Evolutionary conservation across 2,329 filamentous ascomycete species (phyloP), one percentile per base, ranked within the genome.

Genomic region (Alternaria gaisen): DNA sequence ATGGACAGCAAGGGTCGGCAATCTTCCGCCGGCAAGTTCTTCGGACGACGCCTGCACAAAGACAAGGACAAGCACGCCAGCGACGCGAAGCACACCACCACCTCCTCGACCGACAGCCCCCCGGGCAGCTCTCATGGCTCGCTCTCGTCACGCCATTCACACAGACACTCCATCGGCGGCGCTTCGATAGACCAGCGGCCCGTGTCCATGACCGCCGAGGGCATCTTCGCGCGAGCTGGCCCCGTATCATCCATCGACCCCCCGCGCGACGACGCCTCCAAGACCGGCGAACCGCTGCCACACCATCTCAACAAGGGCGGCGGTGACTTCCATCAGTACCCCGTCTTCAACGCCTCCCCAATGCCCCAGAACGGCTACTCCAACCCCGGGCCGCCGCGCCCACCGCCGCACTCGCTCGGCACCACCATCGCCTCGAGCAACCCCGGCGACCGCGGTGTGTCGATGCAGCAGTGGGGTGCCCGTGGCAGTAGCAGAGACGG

Each of bases 161-260:
- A 89, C 71, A 68, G 72, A 41, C 71, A 75, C 62, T 71, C 69
- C 24, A 71, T 65, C 64, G 77, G 75, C 26, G 71, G 75, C 40
- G 84, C 90, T 67, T 94, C 91, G 14, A 80, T 92, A 72, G 92
- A 94, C 22, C 58, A 60, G 72, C 83, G 87, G 62, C 86, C 88
- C 50, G 81, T 84, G 65, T 87, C 88, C 48, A 84, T 88, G 70
- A 90, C 90, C 57, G 72, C 80, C n/a, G 86, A 88, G 70, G 81
- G 85, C 61, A 81, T 94, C 63, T 90, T 91, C 74, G 89, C 89
- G 82, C 90, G 88, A 75, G 90, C 93, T 34, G 93, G 93, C 60
- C 88, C 94, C 60, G 92, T 97, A 73, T 93, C 93, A 34, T 90
- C 92, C 28, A 94, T 97, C 66, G 92, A 94, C 32, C 97, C 96